Percentiles rank a stretch among this genome's conserved stretches.
Conservation (phyloP, 345 rosid genomes). For the Bretschneidera sinensis region DNA sequence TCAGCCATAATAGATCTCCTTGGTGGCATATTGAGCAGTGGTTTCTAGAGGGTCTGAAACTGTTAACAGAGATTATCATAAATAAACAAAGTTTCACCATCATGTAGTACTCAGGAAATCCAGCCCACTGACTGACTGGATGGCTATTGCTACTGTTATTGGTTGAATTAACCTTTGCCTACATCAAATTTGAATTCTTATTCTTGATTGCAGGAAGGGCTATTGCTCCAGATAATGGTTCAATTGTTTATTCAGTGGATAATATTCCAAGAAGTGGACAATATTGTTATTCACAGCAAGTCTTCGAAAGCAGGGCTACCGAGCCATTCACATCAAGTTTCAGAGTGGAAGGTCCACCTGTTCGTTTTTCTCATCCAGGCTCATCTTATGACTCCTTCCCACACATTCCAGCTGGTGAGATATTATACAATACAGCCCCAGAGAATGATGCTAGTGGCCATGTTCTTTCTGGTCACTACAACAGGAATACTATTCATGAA, state of each 20-base stretch:
- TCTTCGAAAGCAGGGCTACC: constrained; percentile 8
- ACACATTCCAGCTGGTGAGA: constrained; percentile 16
- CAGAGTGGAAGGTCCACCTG: constrained; percentile 12
- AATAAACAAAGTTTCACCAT: too few species aligned
- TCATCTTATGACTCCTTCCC: constrained; percentile 14
- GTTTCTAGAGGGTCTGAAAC: too few species aligned
- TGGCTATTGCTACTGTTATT: too few species aligned
- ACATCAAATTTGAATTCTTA: background rate
- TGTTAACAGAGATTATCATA: too few species aligned
- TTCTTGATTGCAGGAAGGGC: constrained; percentile 21
- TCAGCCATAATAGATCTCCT: background rate
- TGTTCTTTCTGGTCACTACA: constrained; percentile 8
- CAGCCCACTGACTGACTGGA: too few species aligned
- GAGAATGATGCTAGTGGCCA: constrained; percentile 17
- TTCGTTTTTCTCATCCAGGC: constrained; percentile 10
- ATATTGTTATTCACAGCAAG: constrained; percentile 11
- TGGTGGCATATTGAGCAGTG: too few species aligned
- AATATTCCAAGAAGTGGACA: constrained; percentile 12
- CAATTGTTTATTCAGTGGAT: constrained; percentile 16
- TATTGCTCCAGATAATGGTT: constrained; percentile 19
- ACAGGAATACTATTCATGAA: constrained; percentile 10
- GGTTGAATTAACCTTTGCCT: background rate
- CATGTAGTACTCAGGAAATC: background rate
- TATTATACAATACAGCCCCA: constrained; percentile 8
- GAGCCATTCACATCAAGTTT: constrained; percentile 18